Evolutionary conservation across 2,329 filamentous ascomycete species (phyloP).

Genomic region (Ascochyta rabiei): DNA sequence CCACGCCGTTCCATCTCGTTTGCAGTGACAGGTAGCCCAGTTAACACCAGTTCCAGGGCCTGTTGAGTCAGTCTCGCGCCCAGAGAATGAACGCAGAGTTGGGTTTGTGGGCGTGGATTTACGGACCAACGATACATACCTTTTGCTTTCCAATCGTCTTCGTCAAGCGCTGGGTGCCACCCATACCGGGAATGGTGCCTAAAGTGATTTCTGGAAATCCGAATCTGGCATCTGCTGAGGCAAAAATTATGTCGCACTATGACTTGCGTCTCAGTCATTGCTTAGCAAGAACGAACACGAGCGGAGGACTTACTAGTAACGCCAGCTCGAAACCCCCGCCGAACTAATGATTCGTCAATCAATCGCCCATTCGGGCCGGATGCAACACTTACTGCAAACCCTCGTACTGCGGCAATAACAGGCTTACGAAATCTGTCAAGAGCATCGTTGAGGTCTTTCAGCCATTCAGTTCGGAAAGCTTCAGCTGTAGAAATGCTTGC

Average conservation of each 20-base stretch:
- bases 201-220: slow-evolving; percentile 96
- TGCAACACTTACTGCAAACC: slow-evolving; percentile 65
- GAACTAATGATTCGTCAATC: slow-evolving; percentile 51
- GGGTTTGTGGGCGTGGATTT: slow-evolving; percentile 7
- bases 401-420: slow-evolving; percentile 88
- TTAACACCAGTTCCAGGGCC: slow-evolving; percentile 56
- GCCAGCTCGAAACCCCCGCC: slow-evolving; percentile 94
- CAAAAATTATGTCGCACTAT: slow-evolving; percentile 79
- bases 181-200: slow-evolving; percentile 87
- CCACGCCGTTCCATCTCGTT: slow-evolving; percentile 50
- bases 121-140: slow-evolving; percentile 26
- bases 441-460: slow-evolving; percentile 86
- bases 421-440: slow-evolving; percentile 85
- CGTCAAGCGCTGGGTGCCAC: slow-evolving; percentile 86
- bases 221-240: slow-evolving; percentile 82
- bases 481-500: slow-evolving; percentile 81
- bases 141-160: slow-evolving; percentile 59
- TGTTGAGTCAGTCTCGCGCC: slow-evolving; percentile 27
- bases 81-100: slow-evolving; percentile 4
- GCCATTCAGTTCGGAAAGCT: slow-evolving; percentile 86
- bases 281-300: slow-evolving; percentile 45
- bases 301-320: slow-evolving; percentile 69
- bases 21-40: slow-evolving; percentile 47
- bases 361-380: background rate
- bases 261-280: slow-evolving; percentile 4